Evolutionary conservation across 176 grass and related monocot species (phyloP).

Genomic region (Musa acuminata): DNA sequence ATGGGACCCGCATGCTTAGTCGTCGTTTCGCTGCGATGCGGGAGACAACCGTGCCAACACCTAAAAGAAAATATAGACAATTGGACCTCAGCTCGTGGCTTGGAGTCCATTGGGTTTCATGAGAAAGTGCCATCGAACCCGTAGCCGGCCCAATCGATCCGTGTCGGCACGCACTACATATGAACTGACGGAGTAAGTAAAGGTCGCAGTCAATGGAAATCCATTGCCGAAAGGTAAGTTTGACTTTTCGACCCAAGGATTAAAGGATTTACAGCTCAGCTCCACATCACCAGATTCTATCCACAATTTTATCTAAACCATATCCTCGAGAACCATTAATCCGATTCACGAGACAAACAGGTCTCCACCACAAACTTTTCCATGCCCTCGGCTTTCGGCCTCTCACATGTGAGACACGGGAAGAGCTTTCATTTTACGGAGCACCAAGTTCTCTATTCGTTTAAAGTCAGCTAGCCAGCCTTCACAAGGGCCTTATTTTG

Average conservation of each 20-base stretch:
- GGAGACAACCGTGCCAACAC: background rate
- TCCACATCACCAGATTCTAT: conserved; percentile 6
- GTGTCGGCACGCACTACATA: too few relatives aligned
- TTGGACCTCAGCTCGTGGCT: too few relatives aligned
- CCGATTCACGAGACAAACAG: background rate
- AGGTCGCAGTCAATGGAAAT: too few relatives aligned
- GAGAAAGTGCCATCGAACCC: background rate
- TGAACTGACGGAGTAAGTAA: too few relatives aligned
- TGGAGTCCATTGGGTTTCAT: background rate
- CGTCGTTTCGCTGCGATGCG: background rate
- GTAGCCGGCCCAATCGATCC: too few relatives aligned
- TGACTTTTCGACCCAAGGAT: too few relatives aligned
- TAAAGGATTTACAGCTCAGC: background rate
- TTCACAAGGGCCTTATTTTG: background rate
- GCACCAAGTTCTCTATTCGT: background rate
- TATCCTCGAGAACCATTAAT: background rate
- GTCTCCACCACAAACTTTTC: background rate
- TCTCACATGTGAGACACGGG: background rate
- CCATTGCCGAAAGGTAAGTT: too few relatives aligned
- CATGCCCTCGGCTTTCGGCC: background rate
- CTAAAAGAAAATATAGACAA: too few relatives aligned
- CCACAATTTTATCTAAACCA: conserved; percentile 7
- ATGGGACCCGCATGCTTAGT: too few relatives aligned
- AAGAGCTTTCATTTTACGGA: background rate
- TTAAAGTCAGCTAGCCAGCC: too few relatives aligned